Evolutionary conservation across 208 protist species (phyloP), one percentile per base, ranked within the genome.

Genomic region (Porcisia hertigi): DNA sequence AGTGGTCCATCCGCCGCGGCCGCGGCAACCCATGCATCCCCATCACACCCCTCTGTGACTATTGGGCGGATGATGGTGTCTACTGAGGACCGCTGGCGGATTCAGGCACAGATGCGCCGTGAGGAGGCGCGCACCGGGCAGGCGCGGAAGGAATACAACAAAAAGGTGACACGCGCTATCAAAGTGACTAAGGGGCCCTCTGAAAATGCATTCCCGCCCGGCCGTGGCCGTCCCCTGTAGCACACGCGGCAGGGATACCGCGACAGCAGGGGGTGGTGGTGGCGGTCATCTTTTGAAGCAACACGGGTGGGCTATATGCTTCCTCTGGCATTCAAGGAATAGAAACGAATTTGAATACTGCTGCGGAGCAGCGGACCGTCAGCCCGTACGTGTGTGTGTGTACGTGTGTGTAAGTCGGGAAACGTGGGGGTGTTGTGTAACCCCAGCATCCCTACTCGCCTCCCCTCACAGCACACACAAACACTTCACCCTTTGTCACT

Each of bases 91-190:
- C 86, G 90, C 36, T 97, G 93, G 91, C 84, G 89, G 39, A 92
- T 97, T 70, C 93, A 97, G 76, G 91, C 86, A 30, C 80, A 90
- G 57, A 93, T 97, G 88, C 93, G 91, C 20, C 87, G 89, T 20
- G 93, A 97, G 80, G 93, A 95, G 81, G 86, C 86, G 16, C 90
- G 92, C 70, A 86, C 76, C 7, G 91, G 90, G 25, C 84, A 85
- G 52, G 82, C 81, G 8, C 83, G 91, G 49, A 94, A 92, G 76
- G 91, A 97, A 76, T 95, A 95, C 89, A 95, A 95, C 83, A 95
- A 94, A 74, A 93, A 94, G 78, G 91, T 95, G n/a, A 94, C 93
- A 9, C 90, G 93, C 53, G 87, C 90, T 34, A 88, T 92, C 59
- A 93, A 90, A 52, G 73, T 86, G 6, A 94, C 91, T 20, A 95